Evolutionary conservation across 139 green algal species (phyloP).

Genomic region (Limnomonas spitsbergensis): DNA sequence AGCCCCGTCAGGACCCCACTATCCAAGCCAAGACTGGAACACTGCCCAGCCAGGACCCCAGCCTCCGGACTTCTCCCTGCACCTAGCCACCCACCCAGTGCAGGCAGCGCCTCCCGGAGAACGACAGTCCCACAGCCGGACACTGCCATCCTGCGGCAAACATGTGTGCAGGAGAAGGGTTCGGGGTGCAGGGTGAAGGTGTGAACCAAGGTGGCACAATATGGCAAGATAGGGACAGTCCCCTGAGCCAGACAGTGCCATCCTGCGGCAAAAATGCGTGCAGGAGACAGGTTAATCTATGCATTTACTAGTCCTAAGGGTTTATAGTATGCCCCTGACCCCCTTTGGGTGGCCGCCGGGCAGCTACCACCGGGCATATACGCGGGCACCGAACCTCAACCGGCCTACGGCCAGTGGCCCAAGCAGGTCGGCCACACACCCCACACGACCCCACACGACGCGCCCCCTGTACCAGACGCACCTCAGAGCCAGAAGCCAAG

Average conservation of each 20-base stretch:
- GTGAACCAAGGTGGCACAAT: neutral
- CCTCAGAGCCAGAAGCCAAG: conserved; percentile 10
- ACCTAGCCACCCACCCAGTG: neutral
- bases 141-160: neutral
- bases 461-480: neutral
- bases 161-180: neutral
- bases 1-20: neutral
- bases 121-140: neutral
- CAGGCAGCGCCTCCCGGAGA: neutral
- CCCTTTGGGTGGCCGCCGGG: neutral
- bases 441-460: neutral
- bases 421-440: neutral
- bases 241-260: neutral
- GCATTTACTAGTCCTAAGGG: neutral
- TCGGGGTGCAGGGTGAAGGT: neutral
- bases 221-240: neutral
- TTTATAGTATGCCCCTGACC: neutral
- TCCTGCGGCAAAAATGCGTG: neutral
- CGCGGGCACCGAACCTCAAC: neutral
- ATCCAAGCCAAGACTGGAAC: neutral
- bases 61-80: neutral
- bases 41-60: neutral
- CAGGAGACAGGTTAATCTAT: too few relatives aligned
- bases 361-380: neutral
- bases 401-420: neutral